Percentiles rank a stretch among this genome's conserved stretches.
Conservation (phyloP, 345 rosid genomes). For the Acer saccharum region DNA sequence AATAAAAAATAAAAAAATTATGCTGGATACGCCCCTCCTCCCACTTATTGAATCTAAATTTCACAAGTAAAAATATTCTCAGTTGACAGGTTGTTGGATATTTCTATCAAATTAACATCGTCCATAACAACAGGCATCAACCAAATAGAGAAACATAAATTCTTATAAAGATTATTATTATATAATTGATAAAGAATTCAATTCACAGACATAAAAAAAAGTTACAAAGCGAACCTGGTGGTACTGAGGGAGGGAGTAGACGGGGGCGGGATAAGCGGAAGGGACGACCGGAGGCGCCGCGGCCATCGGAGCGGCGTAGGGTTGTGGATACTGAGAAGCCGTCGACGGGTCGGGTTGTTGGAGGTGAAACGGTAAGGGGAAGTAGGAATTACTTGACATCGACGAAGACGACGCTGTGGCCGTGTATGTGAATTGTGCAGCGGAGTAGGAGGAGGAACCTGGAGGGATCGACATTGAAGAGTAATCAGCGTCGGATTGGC, state of each 20-base stretch:
- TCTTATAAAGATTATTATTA: no score
- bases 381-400: slow-evolving; percentile 32
- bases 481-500: not conserved
- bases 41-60: no score
- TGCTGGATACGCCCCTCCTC: no score
- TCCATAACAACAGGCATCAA: no score
- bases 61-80: no score
- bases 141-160: no score
- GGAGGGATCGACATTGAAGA: slow-evolving; percentile 46
- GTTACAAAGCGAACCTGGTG: slow-evolving; percentile 55
- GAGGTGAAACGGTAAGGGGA: slow-evolving; percentile 50
- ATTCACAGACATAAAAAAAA: no score
- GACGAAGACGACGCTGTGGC: slow-evolving; percentile 18
- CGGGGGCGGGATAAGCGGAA: slow-evolving; percentile 49
- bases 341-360: slow-evolving; percentile 32
- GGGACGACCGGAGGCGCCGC: slow-evolving; percentile 40
- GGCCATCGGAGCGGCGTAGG: slow-evolving; percentile 24
- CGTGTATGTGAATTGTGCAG: slow-evolving; percentile 46
- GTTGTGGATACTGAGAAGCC: slow-evolving; percentile 24
- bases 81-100: no score
- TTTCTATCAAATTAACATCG: no score
- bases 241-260: slow-evolving; percentile 75
- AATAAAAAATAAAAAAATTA: no score
- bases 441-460: slow-evolving; percentile 37
- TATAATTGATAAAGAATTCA: no score